Conservation (phyloP, 1,284 basidiomycete species). For the Sphagnurus paluster region DNA sequence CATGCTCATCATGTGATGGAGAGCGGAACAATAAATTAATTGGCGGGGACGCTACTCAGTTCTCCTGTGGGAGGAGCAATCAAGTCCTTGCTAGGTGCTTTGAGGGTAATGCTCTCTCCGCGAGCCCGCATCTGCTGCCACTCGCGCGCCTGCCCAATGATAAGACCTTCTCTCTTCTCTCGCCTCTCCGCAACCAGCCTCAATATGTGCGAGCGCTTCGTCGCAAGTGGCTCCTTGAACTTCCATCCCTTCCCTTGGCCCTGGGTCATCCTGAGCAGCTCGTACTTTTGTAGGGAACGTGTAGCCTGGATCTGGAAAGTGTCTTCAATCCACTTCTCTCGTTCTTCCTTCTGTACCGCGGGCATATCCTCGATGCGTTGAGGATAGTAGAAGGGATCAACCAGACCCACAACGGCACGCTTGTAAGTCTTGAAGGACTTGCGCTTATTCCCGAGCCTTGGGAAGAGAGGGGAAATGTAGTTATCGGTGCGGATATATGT, state of each 20-base stretch:
- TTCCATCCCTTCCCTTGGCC: conserved; percentile 49
- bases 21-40: conserved; percentile 5
- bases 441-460: conserved; percentile 25
- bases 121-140: conserved; percentile 41
- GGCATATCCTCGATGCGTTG: conserved; percentile 77
- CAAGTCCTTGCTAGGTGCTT: conserved; percentile 1
- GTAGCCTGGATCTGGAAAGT: conserved; percentile 50
- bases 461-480: conserved; percentile 60
- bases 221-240: conserved; percentile 36
- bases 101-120: conserved; percentile 30
- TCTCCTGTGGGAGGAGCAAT: conserved; percentile 5
- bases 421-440: conserved; percentile 69
- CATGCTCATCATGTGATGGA: neutral
- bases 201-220: conserved; percentile 46
- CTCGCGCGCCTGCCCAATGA: conserved; percentile 44
- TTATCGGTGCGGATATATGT: conserved; percentile 95
- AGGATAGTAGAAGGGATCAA: conserved; percentile 91
- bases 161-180: conserved; percentile 52
- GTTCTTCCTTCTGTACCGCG: conserved; percentile 47
- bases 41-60: conserved; percentile 8
- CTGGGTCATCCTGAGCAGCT: conserved; percentile 48
- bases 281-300: conserved; percentile 41
- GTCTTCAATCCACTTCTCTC: conserved; percentile 61
- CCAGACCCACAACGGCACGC: conserved; percentile 84
- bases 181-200: conserved; percentile 54